Conservation (phyloP, 768 basidiomycete genomes). For the Mycena epipterygia region DNA sequence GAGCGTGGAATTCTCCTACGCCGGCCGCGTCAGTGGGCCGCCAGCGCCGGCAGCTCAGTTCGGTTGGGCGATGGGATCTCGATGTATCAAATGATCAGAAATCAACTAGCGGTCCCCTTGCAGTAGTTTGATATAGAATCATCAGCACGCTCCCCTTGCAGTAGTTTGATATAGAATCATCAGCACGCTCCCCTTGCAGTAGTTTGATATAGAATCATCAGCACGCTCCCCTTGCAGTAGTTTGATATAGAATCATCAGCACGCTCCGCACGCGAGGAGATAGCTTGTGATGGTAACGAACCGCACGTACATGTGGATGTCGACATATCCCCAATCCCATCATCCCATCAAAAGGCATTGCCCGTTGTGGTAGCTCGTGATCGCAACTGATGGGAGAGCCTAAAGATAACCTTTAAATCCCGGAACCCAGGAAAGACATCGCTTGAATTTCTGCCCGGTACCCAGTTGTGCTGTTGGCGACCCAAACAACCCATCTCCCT, state of each 20-base stretch:
- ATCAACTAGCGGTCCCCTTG: background rate
- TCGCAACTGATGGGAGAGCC: constrained; percentile 4
- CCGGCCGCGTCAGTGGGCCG: background rate
- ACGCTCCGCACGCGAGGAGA: constrained; percentile 29
- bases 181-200: too few species aligned
- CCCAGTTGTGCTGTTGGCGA: background rate
- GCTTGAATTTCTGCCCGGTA: constrained; percentile 30
- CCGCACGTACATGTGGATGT: constrained; percentile 25
- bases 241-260: constrained; percentile 32
- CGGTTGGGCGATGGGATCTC: constrained; percentile 25
- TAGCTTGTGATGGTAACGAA: constrained; percentile 12
- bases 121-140: too few species aligned
- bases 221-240: constrained; percentile 31
- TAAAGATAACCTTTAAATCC: constrained; percentile 34
- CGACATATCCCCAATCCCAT: constrained; percentile 28
- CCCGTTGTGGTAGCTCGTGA: constrained; percentile 14
- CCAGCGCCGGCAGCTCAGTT: constrained; percentile 32
- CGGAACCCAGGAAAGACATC: constrained; percentile 9
- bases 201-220: too few species aligned
- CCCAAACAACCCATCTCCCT: background rate
- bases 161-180: too few species aligned
- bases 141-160: too few species aligned
- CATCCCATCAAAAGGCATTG: constrained; percentile 21
- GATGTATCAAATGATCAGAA: constrained; percentile 22
- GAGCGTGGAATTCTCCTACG: constrained; percentile 82